Evolutionary conservation across 306 rosid genomes (phyloP).

Genomic region (Lathyrus aphaca): DNA sequence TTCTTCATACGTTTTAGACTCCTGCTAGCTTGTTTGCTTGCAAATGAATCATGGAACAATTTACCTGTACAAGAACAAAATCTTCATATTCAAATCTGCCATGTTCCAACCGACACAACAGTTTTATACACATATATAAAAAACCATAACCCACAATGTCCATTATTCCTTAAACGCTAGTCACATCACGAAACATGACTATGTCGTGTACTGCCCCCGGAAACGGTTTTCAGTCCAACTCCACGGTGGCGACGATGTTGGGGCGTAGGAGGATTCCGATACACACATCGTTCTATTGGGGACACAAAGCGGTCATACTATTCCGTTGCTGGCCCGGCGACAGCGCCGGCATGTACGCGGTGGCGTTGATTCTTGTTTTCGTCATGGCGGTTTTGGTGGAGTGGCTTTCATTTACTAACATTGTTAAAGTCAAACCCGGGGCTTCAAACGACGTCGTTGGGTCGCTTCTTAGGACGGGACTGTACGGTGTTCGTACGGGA

Average conservation of each 20-base stretch:
- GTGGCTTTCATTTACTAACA: constrained; percentile 55
- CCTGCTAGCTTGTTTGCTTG: constrained; percentile 43
- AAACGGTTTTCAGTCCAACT: constrained; percentile 34
- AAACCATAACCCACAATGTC: neutral
- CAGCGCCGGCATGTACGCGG: constrained; percentile 58
- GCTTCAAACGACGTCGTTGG: constrained; percentile 31
- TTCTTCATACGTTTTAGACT: constrained; percentile 28
- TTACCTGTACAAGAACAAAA: constrained; percentile 33
- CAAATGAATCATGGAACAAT: constrained; percentile 44
- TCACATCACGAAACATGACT: neutral
- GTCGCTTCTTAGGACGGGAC: constrained; percentile 45
- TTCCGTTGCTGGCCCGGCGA: constrained; percentile 72
- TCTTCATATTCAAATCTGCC: constrained; percentile 27
- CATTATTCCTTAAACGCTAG: neutral
- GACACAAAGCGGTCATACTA: constrained; percentile 53
- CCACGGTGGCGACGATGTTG: constrained; percentile 45
- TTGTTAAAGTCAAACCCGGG: constrained; percentile 48
- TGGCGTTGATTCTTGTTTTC: constrained; percentile 66
- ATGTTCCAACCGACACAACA: constrained; percentile 38
- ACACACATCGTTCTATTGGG: constrained; percentile 64
- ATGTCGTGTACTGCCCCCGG: constrained; percentile 33
- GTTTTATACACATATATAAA: neutral
- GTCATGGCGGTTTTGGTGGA: constrained; percentile 59
- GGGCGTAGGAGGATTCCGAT: constrained; percentile 50
- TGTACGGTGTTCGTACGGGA: constrained; percentile 54